phyloP scores from a whole-genome alignment of 148 eudicot species.

The Bassia scoparia region DNA sequence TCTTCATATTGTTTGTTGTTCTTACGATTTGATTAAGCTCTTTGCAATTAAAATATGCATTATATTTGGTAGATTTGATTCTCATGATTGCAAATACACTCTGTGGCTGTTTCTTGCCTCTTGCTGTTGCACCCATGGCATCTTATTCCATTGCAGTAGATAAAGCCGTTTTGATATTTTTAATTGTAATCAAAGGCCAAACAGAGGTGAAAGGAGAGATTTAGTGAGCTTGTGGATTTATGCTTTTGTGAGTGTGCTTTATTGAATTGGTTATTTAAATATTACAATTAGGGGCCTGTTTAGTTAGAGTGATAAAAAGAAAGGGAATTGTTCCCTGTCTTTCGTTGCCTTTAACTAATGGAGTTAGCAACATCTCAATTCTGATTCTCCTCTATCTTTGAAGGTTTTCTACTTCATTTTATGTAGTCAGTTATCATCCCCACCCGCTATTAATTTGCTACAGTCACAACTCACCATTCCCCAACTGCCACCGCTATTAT shows the following conservation, averaged over 20 bases:
- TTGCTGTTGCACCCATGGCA: constrained; percentile 1
- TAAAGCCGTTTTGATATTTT: neutral
- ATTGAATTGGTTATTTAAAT: neutral
- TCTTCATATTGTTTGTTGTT: neutral
- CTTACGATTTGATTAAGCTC: neutral
- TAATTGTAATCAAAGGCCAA: neutral
- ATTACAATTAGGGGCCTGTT: neutral
- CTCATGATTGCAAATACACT: constrained; percentile 1
- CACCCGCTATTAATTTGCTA: too few species aligned
- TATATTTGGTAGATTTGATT: neutral
- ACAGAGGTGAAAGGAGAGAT: neutral
- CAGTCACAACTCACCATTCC: too few species aligned
- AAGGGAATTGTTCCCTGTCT: neutral
- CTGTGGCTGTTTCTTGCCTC: neutral
- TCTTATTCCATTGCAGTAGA: neutral
- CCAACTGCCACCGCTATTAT: too few species aligned
- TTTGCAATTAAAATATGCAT: neutral
- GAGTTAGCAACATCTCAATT: too few species aligned
- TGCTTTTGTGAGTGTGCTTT: neutral
- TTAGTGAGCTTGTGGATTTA: neutral
- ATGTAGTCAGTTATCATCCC: too few species aligned
- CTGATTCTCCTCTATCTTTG: too few species aligned
- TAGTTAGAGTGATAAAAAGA: neutral
- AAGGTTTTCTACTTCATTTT: too few species aligned
- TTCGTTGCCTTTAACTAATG: neutral